These are phyloP conservation scores for Vitis rupestris DNA, from an alignment of 164 flowering plant species.

Conservation along the genomic window DNA sequence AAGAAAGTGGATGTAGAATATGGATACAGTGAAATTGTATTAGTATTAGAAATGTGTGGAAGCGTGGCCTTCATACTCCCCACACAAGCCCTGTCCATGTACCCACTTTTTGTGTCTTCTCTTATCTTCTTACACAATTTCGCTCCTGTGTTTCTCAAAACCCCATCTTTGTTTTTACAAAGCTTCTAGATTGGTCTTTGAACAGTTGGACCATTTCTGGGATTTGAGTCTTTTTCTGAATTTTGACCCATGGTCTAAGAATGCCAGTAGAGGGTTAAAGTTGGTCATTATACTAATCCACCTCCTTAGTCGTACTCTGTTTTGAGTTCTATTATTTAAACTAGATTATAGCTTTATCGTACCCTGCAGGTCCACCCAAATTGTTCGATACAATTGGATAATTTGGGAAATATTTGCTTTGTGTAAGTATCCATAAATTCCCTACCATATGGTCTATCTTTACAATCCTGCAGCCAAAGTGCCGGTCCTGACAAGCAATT, in stretches of 20 bases:
- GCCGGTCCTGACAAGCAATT: too few species aligned
- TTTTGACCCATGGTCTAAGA: background rate
- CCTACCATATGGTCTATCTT: too few species aligned
- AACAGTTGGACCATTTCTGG: background rate
- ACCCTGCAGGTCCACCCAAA: background rate
- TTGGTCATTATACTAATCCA: too few species aligned
- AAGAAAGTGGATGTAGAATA: slow-evolving; percentile 8
- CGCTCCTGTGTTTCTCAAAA: background rate
- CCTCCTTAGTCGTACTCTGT: background rate
- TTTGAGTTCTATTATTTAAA: background rate
- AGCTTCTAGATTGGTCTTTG: background rate
- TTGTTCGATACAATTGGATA: background rate
- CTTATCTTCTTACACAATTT: background rate
- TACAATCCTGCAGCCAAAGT: too few species aligned
- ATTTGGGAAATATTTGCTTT: too few species aligned
- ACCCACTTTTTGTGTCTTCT: background rate
- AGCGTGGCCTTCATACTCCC: slow-evolving; percentile 58
- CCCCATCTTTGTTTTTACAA: background rate
- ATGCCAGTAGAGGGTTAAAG: background rate
- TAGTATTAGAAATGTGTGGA: slow-evolving; percentile 13
- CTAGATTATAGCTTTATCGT: background rate
- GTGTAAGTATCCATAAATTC: too few species aligned
- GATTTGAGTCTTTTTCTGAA: background rate
- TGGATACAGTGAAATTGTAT: background rate
- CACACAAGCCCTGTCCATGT: slow-evolving; percentile 19